Percentiles rank a stretch among this genome's conserved stretches.
These are phyloP conservation scores for Melaleuca alternifolia DNA, from an alignment of 345 rosid species.

Conservation along the genomic window DNA sequence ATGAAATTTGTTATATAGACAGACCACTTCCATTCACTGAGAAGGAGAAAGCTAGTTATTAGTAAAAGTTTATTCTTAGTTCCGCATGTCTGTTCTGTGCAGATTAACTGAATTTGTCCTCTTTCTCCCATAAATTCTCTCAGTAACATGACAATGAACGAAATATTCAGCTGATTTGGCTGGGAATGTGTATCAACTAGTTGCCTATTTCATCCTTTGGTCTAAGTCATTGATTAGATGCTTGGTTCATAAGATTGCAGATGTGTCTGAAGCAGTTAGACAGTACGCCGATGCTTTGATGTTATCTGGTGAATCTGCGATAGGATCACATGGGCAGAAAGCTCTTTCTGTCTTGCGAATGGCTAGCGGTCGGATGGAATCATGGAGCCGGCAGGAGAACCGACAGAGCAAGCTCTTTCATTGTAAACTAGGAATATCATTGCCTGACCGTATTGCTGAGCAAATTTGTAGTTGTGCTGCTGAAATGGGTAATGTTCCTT, in stretches of 20 bases:
- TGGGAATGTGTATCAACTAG: neutral
- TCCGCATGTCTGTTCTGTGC: neutral
- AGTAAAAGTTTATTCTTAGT: neutral
- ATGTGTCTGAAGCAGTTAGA: slow-evolving; percentile 67
- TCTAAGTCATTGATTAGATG: neutral
- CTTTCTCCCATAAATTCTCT: neutral
- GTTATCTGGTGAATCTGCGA: slow-evolving; percentile 73
- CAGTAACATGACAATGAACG: neutral
- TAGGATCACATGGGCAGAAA: slow-evolving; percentile 50
- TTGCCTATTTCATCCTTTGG: neutral
- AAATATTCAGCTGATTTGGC: neutral
- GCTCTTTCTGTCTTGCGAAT: slow-evolving; percentile 48
- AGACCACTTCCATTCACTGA: neutral
- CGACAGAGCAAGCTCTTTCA: slow-evolving; percentile 14
- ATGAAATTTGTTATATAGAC: neutral
- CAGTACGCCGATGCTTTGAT: slow-evolving; percentile 64
- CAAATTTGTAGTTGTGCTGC: slow-evolving; percentile 62
- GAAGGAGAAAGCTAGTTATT: neutral
- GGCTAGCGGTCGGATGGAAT: slow-evolving; percentile 57
- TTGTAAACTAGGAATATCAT: slow-evolving; percentile 24
- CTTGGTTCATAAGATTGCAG: slow-evolving; percentile 40
- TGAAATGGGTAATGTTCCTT: slow-evolving; percentile 41
- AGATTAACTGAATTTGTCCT: neutral
- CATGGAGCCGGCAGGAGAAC: slow-evolving; percentile 42
- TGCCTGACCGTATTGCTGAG: slow-evolving; percentile 51